These are phyloP conservation scores for Neurospora crassa DNA, from an alignment of 2,329 filamentous ascomycete genomes.

Conservation along the genomic window DNA sequence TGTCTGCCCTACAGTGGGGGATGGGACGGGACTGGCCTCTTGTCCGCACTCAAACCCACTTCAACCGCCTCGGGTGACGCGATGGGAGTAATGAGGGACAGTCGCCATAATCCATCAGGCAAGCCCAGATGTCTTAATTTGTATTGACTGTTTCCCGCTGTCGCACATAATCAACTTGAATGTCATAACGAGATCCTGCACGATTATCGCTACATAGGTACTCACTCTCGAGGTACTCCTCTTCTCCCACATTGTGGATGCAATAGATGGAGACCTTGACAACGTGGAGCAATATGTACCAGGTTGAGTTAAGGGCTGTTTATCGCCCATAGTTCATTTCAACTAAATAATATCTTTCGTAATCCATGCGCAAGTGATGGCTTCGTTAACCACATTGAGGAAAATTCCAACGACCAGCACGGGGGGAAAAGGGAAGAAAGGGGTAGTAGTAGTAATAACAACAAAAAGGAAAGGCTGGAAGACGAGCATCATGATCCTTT, in stretches of 20 bases:
- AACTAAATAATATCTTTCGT: conserved; percentile 14
- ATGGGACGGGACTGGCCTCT: neutral
- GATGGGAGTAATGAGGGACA: neutral
- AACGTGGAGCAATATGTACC: neutral
- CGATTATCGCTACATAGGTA: neutral
- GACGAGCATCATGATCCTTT: neutral
- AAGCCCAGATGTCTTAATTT: neutral
- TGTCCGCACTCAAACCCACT: neutral
- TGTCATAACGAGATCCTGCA: neutral
- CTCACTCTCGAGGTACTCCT: neutral
- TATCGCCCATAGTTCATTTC: conserved; percentile 14
- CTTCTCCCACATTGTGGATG: neutral
- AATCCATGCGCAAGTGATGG: conserved; percentile 14
- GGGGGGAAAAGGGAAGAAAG: conserved; percentile 12
- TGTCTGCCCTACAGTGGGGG: neutral
- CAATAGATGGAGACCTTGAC: neutral
- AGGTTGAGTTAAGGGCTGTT: neutral
- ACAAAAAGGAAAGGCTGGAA: conserved; percentile 1
- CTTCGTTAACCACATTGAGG: conserved; percentile 8
- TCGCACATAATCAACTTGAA: neutral
- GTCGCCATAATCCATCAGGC: neutral
- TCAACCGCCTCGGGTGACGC: neutral
- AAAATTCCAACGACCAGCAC: conserved; percentile 13
- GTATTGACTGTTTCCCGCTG: neutral
- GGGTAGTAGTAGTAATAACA: conserved; percentile 3